Evolutionary conservation across 2,329 filamentous ascomycete genomes (phyloP), one percentile per base, ranked within the genome.

Genomic region (Penicillium sp.): DNA sequence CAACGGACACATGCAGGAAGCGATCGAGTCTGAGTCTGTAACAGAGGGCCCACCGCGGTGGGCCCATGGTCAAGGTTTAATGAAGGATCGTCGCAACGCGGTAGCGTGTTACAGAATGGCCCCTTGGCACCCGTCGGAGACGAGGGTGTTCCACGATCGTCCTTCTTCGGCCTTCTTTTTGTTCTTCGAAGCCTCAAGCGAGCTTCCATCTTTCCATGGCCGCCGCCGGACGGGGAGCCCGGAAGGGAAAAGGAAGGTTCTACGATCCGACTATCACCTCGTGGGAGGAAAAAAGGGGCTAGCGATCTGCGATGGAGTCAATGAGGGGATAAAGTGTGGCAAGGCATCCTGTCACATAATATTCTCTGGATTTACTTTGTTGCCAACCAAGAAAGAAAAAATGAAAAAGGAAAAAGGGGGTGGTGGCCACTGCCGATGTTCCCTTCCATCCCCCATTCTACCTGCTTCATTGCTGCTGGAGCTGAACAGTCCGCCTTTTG

Each of bases 21-120:
- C 57, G 57, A 61, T 55, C 57, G n/a, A 55, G 49, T 58, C 52
- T 58, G 55, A 55, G 49, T 55, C 52, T 58, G 55, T 58, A 52
- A 57, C 55, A 48, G 29, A 39, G 46, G 32, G 27, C 36, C 54
- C 50, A 33, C 54, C 13, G 52, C 57, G 56, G 64, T 42, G 59
- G 49, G 56, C 51, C 44, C 37, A 36, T 18, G 30, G 55, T 59
- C 62, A 70, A 69, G 66, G 69, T 72, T 71, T 71, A 53, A 72
- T 72, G 69, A 72, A 70, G 69, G 69, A 68, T 69, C 64, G 59
- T 61, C 64, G 60, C 57, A 42, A 62, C 58, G 53, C 58, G 46
- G 59, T 70, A 70, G 68, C 55, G 65, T 56, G 69, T 62, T 62
- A 60, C 58, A 61, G 51, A 45, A 54, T 46, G 36, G 46, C 46